phyloP scores from a whole-genome alignment of 2,329 filamentous ascomycete genomes.

The Fusarium euwallaceae region DNA sequence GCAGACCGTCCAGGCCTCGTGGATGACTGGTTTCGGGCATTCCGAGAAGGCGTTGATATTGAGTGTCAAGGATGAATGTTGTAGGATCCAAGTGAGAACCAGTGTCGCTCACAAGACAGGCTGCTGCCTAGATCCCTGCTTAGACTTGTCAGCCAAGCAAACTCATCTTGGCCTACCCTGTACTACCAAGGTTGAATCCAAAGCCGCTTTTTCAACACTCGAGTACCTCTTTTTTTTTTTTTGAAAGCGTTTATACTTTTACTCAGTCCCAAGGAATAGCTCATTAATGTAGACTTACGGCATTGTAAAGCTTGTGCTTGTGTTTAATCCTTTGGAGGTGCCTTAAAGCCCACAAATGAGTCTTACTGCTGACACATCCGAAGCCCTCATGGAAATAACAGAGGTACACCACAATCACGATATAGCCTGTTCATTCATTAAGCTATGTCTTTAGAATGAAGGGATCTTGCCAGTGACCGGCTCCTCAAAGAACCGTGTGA shows the following conservation, averaged over 20 bases:
- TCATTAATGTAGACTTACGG: no score
- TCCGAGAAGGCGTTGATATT: neutral
- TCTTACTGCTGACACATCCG: no score
- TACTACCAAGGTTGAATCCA: neutral
- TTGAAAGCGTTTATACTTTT: no score
- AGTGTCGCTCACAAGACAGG: neutral
- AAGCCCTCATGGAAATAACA: no score
- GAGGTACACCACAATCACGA: neutral
- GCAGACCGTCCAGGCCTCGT: neutral
- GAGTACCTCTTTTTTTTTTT: no score
- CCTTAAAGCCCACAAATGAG: no score
- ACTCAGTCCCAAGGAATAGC: no score
- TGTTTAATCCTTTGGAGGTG: neutral
- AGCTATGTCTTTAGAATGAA: neutral
- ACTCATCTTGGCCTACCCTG: neutral
- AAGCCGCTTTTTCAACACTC: neutral
- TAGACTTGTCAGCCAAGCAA: neutral
- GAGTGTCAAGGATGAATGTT: neutral
- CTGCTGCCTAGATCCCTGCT: neutral
- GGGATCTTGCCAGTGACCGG: neutral
- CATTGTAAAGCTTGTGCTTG: neutral
- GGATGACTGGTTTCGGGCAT: neutral
- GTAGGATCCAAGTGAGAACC: neutral
- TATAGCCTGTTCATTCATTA: neutral
- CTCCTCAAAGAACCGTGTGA: neutral